A percentile compares a stretch with the other conserved stretches of the same genome.
phyloP scores from a whole-genome alignment of 1,284 basidiomycete genomes.

The Rhodotorula mucilaginosa region DNA sequence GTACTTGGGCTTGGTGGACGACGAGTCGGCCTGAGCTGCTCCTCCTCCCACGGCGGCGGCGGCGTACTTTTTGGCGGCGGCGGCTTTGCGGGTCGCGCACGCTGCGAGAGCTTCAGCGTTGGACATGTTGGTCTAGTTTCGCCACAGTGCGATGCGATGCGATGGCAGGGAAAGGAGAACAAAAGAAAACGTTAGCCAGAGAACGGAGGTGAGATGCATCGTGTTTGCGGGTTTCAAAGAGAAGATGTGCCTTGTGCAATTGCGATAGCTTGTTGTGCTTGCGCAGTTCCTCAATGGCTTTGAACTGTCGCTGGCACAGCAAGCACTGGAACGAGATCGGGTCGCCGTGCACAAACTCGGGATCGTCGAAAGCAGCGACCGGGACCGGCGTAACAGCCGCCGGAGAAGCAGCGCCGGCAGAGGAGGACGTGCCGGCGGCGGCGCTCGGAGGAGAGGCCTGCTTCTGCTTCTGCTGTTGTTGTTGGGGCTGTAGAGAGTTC shows the following conservation, averaged over 20 bases:
- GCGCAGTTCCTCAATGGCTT: constrained; percentile 72
- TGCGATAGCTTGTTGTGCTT: constrained; percentile 86
- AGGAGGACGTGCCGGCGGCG: neutral
- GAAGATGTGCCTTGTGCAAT: constrained; percentile 73
- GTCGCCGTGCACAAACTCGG: constrained; percentile 64
- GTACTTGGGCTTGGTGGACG: constrained; percentile 63
- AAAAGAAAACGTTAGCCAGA: constrained; percentile 11
- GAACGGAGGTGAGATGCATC: neutral
- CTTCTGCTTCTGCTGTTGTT: neutral
- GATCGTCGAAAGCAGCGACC: constrained; percentile 50
- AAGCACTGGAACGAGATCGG: constrained; percentile 69
- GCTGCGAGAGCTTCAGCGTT: constrained; percentile 32
- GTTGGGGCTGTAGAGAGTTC: neutral
- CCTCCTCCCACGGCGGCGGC: constrained; percentile 50
- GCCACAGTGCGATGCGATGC: neutral
- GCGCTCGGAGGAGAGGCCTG: neutral
- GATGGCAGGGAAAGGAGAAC: neutral
- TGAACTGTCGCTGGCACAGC: constrained; percentile 88
- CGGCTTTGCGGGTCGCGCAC: constrained; percentile 20
- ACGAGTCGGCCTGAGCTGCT: constrained; percentile 46
- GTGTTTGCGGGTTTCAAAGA: neutral
- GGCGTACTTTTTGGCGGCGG: constrained; percentile 65
- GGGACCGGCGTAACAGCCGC: neutral
- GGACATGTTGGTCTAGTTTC: constrained; percentile 41
- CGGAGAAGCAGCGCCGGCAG: neutral